phyloP scores from a whole-genome alignment of 305 asterid species.

The Fraxinus paxiana region DNA sequence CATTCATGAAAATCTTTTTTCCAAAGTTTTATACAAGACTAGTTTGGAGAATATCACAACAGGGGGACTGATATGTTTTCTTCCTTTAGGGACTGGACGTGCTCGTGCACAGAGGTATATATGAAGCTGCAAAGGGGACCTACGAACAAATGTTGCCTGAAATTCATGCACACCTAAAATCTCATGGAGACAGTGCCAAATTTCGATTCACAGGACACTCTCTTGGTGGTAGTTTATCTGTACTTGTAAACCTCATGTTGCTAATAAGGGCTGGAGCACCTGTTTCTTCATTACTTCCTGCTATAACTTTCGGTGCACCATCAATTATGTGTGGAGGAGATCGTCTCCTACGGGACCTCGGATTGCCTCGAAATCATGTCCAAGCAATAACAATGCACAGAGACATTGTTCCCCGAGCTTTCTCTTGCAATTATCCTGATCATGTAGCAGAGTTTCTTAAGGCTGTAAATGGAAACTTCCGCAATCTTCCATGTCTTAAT shows the following conservation, averaged over 20 bases:
- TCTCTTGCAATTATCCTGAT: slow-evolving; percentile 80
- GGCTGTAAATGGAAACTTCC: slow-evolving; percentile 76
- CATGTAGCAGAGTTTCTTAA: slow-evolving; percentile 80
- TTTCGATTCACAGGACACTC: slow-evolving; percentile 93
- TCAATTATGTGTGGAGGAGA: slow-evolving; percentile 95
- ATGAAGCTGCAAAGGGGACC: slow-evolving; percentile 89
- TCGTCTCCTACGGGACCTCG: slow-evolving; percentile 55
- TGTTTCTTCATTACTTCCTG: slow-evolving; percentile 67
- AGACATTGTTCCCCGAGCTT: slow-evolving; percentile 93
- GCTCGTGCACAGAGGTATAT: slow-evolving; percentile 88
- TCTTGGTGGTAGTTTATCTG: slow-evolving; percentile 85
- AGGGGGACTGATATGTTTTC: slow-evolving; percentile 12
- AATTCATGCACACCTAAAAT: slow-evolving; percentile 54
- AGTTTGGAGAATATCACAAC: not conserved
- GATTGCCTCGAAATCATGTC: slow-evolving; percentile 68
- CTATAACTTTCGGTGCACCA: slow-evolving; percentile 81
- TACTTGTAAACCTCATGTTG: slow-evolving; percentile 81
- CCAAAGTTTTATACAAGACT: not conserved
- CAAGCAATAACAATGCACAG: slow-evolving; percentile 77
- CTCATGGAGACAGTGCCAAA: slow-evolving; percentile 55
- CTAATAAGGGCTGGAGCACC: slow-evolving; percentile 68
- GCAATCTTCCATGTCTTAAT: slow-evolving; percentile 70
- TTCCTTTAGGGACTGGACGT: slow-evolving; percentile 66
- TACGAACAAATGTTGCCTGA: slow-evolving; percentile 87
- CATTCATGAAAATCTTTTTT: not conserved